phyloP scores from a whole-genome alignment of 2,329 filamentous ascomycete genomes.

The Pezicula rhizophila region DNA sequence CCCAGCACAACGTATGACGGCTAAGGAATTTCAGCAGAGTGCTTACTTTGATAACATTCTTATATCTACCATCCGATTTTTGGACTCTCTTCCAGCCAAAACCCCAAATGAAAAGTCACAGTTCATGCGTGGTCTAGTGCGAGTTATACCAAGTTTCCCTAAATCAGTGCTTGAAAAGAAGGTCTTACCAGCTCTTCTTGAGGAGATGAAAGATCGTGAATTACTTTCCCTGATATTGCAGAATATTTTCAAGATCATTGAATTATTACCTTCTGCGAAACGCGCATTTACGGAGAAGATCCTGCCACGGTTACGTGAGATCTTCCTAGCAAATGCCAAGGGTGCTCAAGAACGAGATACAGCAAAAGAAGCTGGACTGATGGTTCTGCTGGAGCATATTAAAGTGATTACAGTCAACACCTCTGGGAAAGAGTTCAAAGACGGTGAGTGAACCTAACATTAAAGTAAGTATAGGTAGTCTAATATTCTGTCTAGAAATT shows the following conservation, averaged over 20 bases:
- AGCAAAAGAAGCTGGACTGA: conserved; percentile 79
- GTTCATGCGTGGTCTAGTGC: conserved; percentile 82
- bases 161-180: conserved; percentile 94
- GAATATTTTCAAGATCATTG: conserved; percentile 87
- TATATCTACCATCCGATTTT: conserved; percentile 90
- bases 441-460: conserved; percentile 50
- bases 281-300: conserved; percentile 80
- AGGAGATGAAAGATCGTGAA: conserved; percentile 90
- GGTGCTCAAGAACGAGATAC: conserved; percentile 66
- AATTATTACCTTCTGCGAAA: conserved; percentile 68
- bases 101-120: conserved; percentile 84
- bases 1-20: conserved; percentile 80
- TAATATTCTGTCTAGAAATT: conserved; percentile 54
- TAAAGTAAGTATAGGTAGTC: conserved; percentile 2
- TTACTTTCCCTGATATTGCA: conserved; percentile 79
- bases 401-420: conserved; percentile 71
- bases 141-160: conserved; percentile 86
- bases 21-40: conserved; percentile 88
- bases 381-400: conserved; percentile 85
- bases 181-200: conserved; percentile 77
- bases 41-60: conserved; percentile 96
- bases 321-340: conserved; percentile 61
- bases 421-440: conserved; percentile 88
- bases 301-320: conserved; percentile 76
- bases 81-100: conserved; percentile 87